Conservation (phyloP, 177 flowering plant genomes). For the Tripterygium wilfordii region DNA sequence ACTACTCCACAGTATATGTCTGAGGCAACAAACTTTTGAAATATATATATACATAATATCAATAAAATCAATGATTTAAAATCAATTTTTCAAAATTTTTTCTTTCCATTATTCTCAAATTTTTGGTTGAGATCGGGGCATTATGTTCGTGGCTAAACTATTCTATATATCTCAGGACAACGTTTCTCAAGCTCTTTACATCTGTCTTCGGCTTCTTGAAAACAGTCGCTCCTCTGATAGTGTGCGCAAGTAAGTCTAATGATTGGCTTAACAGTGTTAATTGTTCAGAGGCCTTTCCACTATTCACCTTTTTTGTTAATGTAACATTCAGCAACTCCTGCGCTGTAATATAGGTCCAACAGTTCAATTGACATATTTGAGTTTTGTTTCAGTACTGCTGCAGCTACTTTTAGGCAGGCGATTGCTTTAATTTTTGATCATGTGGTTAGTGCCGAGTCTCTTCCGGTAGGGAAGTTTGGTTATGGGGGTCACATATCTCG, state of each 20-base stretch:
- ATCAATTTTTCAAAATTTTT: background rate
- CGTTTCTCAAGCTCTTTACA: conserved; percentile 84
- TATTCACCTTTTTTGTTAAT: background rate
- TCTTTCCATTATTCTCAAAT: background rate
- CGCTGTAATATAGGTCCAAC: too few relatives aligned
- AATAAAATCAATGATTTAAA: too few relatives aligned
- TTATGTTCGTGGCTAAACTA: conserved; percentile 4
- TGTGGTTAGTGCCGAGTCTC: conserved; percentile 72
- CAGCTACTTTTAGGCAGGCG: conserved; percentile 98
- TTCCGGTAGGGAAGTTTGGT: conserved; percentile 65
- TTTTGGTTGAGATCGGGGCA: background rate
- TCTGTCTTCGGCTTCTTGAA: conserved; percentile 90
- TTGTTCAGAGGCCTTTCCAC: conserved; percentile 1
- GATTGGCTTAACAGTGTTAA: background rate
- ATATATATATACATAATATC: background rate
- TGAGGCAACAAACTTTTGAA: too few relatives aligned
- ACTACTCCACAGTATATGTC: too few relatives aligned
- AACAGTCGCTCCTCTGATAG: conserved; percentile 81
- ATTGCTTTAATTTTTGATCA: conserved; percentile 95
- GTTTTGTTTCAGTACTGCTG: conserved; percentile 70
- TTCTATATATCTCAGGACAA: conserved; percentile 51
- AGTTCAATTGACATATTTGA: background rate
- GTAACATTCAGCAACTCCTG: too few relatives aligned
- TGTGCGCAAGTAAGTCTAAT: conserved; percentile 74
- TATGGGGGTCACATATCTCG: conserved; percentile 63